phyloP scores from a whole-genome alignment of 1,139 yeast species.

The Petasospora fabianii region DNA sequence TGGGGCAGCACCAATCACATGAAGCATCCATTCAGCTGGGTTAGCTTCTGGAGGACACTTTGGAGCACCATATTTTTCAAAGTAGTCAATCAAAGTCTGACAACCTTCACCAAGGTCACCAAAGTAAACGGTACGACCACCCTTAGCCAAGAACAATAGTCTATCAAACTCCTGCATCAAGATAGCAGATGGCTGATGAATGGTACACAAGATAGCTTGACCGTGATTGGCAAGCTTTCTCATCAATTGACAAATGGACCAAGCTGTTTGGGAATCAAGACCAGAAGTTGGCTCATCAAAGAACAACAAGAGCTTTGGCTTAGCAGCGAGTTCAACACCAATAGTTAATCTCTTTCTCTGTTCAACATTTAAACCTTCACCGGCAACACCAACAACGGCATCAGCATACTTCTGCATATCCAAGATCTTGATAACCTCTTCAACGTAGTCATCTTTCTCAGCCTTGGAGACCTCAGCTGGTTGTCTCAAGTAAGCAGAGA shows the following conservation, averaged over 20 bases:
- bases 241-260: conserved; percentile 78
- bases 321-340: conserved; percentile 87
- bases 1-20: conserved; percentile 81
- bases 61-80: conserved; percentile 67
- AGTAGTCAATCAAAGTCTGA: conserved; percentile 56
- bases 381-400: conserved; percentile 81
- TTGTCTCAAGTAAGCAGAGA: conserved; percentile 73
- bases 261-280: conserved; percentile 86
- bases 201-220: conserved; percentile 67
- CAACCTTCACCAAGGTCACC: conserved; percentile 75
- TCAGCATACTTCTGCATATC: conserved; percentile 76
- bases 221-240: conserved; percentile 73
- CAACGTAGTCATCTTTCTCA: conserved; percentile 71
- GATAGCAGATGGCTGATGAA: conserved; percentile 59
- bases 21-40: conserved; percentile 87
- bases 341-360: conserved; percentile 82
- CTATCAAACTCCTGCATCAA: conserved; percentile 72
- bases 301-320: conserved; percentile 74
- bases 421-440: conserved; percentile 60
- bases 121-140: conserved; percentile 77
- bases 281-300: conserved; percentile 94
- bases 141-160: conserved; percentile 63
- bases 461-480: conserved; percentile 47
- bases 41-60: conserved; percentile 60
- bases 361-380: conserved; percentile 77